Conservation (phyloP, 352 stramenopile species). For the Phytophthora tentaculata region DNA sequence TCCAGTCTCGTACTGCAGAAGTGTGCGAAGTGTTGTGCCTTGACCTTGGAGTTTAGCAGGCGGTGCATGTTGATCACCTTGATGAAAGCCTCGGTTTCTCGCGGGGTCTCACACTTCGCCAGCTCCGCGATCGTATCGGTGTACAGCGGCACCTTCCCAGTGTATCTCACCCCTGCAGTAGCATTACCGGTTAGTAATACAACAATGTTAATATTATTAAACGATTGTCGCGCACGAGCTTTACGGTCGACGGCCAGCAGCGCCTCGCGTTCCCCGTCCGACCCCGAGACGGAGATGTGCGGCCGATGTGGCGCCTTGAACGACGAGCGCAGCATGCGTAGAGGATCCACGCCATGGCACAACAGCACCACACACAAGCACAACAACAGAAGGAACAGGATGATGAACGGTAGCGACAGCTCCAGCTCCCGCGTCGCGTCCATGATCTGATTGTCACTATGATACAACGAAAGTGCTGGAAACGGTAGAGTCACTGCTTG, state of each 20-base stretch:
- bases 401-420: conserved; percentile 45
- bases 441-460: conserved; percentile 14
- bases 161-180: conserved; percentile 51
- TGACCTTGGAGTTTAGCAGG: conserved; percentile 74
- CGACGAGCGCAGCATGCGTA: conserved; percentile 63
- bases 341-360: conserved; percentile 64
- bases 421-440: conserved; percentile 40
- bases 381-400: conserved; percentile 51
- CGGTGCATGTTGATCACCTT: conserved; percentile 54
- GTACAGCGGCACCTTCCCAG: conserved; percentile 72
- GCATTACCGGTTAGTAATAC: conserved; percentile 3
- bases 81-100: conserved; percentile 73
- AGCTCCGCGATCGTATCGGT: conserved; percentile 68
- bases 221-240: conserved; percentile 29
- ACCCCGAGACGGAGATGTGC: conserved; percentile 39
- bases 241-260: conserved; percentile 51
- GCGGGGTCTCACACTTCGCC: conserved; percentile 36
- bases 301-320: conserved; percentile 54
- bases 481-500: neutral
- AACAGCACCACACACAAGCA: conserved; percentile 53
- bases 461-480: neutral
- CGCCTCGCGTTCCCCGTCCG: conserved; percentile 54
- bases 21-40: conserved; percentile 77
- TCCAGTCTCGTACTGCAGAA: conserved; percentile 53
- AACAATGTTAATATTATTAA: neutral